Conservation (phyloP, 2,329 filamentous ascomycete genomes). For the Podosphaera xanthii region DNA sequence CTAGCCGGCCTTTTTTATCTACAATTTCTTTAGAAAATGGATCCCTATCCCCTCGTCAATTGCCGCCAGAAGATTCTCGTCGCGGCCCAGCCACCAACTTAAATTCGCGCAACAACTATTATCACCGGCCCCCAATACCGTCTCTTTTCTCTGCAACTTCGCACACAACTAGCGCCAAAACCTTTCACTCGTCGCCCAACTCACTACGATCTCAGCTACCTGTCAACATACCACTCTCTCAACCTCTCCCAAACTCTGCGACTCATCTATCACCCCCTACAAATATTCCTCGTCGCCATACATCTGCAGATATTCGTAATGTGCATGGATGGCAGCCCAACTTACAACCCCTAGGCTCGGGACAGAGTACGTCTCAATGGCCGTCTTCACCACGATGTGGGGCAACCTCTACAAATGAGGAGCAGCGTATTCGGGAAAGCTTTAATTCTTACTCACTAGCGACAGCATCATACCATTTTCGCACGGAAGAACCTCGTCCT, state of each 20-base stretch:
- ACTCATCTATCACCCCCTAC: constrained; percentile 31
- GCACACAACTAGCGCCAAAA: constrained; percentile 49
- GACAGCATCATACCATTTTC: constrained; percentile 12
- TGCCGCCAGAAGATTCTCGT: constrained; percentile 65
- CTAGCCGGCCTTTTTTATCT: constrained; percentile 42
- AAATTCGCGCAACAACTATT: constrained; percentile 33
- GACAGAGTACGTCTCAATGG: constrained; percentile 38
- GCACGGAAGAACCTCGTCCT: constrained; percentile 14
- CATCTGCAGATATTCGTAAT: constrained; percentile 72
- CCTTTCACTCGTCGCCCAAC: constrained; percentile 46
- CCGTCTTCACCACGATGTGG: constrained; percentile 38
- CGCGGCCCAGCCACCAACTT: constrained; percentile 37
- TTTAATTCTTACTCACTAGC: constrained; percentile 38
- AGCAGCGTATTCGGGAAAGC: constrained; percentile 37
- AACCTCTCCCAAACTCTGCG: constrained; percentile 35
- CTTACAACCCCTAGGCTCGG: constrained; percentile 43
- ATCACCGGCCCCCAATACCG: constrained; percentile 49
- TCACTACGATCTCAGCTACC: constrained; percentile 46
- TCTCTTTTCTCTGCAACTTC: constrained; percentile 62
- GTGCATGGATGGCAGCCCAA: constrained; percentile 54
- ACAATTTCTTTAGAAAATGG: constrained; percentile 41
- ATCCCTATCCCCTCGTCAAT: constrained; percentile 69
- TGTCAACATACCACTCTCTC: constrained; percentile 36
- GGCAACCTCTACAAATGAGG: constrained; percentile 19
- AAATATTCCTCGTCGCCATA: constrained; percentile 65